These are phyloP conservation scores for Ophiocordyceps camponoti-leonardi DNA, from an alignment of 2,329 filamentous ascomycete species.

Conservation along the genomic window DNA sequence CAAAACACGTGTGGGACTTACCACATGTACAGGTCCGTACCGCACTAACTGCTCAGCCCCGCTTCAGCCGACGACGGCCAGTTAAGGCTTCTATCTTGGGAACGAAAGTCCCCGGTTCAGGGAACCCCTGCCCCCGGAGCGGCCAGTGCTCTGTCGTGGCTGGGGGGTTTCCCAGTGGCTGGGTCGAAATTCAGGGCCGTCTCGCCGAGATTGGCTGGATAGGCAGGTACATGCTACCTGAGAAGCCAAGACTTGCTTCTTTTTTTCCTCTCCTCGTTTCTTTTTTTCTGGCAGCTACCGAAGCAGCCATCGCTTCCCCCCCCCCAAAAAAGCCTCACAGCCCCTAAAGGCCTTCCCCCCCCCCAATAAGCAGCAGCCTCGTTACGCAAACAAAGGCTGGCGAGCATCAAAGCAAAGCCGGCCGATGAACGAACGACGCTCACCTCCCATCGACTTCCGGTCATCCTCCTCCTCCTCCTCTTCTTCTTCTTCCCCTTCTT, in stretches of 20 bases:
- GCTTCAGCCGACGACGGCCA: background rate
- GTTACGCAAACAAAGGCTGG: too few species aligned
- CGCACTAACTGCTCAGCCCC: background rate
- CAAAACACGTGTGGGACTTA: too few species aligned
- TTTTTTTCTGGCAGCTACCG: background rate
- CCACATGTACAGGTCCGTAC: background rate
- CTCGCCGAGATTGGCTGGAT: background rate
- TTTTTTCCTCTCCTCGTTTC: too few species aligned
- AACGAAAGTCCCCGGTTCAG: background rate
- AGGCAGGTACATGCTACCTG: background rate
- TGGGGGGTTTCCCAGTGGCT: background rate
- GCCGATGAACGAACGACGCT: too few species aligned
- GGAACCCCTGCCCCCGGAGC: background rate
- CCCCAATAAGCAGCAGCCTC: too few species aligned
- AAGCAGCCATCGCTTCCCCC: background rate
- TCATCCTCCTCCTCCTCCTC: too few species aligned
- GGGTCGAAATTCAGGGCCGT: background rate
- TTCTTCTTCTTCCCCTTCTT: too few species aligned
- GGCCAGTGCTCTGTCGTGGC: background rate
- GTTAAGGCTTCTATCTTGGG: background rate
- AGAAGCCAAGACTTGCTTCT: background rate
- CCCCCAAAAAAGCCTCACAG: background rate
- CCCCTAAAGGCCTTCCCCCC: too few species aligned
- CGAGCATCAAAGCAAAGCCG: too few species aligned
- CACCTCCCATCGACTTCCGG: too few species aligned